Evolutionary conservation across 805 yeast species (phyloP).

Genomic region (Pichia nanzhaoensis): DNA sequence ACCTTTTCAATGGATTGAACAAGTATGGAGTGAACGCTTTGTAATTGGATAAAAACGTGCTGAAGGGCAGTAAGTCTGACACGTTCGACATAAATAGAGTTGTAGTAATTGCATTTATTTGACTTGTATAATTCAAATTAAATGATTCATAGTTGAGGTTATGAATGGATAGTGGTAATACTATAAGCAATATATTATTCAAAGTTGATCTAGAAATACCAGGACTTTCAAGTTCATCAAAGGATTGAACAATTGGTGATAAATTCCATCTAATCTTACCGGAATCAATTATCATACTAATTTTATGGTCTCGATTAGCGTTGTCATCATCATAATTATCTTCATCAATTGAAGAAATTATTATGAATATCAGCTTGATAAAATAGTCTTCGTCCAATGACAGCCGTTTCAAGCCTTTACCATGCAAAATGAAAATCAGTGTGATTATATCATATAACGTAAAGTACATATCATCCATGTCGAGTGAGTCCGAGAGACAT

Average conservation of each 20-base stretch:
- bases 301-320: constrained; percentile 3
- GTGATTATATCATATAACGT: constrained; percentile 6
- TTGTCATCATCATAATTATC: neutral
- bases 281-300: constrained; percentile 20
- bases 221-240: constrained; percentile 28
- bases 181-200: neutral
- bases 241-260: constrained; percentile 33
- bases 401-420: constrained; percentile 1
- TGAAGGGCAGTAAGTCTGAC: neutral
- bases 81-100: neutral
- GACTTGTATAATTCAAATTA: constrained; percentile 5
- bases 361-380: constrained; percentile 1
- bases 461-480: neutral
- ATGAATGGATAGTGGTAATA: constrained; percentile 11
- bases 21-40: constrained; percentile 34
- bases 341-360: neutral
- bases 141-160: neutral
- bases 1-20: constrained; percentile 37
- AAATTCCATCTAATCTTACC: constrained; percentile 27
- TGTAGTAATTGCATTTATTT: neutral
- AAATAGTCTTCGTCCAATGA: constrained; percentile 2
- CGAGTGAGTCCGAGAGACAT: neutral
- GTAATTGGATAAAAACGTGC: neutral
- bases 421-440: constrained; percentile 3
- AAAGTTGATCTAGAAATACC: neutral